These are phyloP conservation scores for Globisporangium echinulatum DNA, from an alignment of 352 stramenopile genomes.

Conservation along the genomic window DNA sequence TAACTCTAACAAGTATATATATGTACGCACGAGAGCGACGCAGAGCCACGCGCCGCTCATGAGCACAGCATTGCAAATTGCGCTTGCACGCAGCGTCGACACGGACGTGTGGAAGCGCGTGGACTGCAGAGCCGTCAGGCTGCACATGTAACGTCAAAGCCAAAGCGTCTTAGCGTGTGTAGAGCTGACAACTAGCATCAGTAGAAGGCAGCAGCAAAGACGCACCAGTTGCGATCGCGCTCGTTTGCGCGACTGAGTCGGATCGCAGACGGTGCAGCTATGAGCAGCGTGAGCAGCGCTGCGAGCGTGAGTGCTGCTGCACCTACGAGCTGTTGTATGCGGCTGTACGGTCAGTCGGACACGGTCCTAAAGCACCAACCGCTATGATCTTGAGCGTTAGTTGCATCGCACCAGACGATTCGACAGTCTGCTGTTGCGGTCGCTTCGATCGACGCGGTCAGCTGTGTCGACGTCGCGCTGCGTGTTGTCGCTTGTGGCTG, in stretches of 20 bases:
- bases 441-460: neutral
- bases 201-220: neutral
- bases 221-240: slow-evolving; percentile 29
- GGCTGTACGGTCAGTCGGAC: no score
- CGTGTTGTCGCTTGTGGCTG: neutral
- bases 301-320: slow-evolving; percentile 19
- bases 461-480: neutral
- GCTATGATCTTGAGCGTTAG: neutral
- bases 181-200: neutral
- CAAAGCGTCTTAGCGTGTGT: neutral
- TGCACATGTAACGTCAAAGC: neutral
- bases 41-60: slow-evolving; percentile 45
- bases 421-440: slow-evolving; percentile 9
- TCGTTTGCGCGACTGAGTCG: slow-evolving; percentile 32
- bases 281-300: slow-evolving; percentile 31
- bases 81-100: slow-evolving; percentile 21
- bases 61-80: slow-evolving; percentile 32
- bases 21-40: slow-evolving; percentile 34
- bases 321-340: slow-evolving; percentile 20
- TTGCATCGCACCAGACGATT: slow-evolving; percentile 16
- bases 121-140: slow-evolving; percentile 3
- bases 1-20: no score
- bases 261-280: slow-evolving; percentile 37
- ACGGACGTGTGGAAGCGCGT: slow-evolving; percentile 17
- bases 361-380: neutral